These are phyloP conservation scores for Pharus latifolius DNA, from an alignment of 176 grass and related monocot genomes.

Conservation along the genomic window DNA sequence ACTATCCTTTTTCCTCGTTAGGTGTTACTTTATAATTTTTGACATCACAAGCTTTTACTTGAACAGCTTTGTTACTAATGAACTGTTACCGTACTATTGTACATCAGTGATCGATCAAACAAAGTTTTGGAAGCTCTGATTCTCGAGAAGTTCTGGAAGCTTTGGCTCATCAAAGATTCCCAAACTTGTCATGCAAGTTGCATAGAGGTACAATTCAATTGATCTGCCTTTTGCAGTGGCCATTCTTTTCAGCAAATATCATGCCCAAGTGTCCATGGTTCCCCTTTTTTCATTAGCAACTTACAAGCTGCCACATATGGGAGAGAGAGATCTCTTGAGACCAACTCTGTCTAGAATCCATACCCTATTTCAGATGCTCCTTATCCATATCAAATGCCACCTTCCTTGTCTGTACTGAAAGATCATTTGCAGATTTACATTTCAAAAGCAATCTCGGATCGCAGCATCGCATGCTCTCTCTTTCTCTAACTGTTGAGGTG, in stretches of 20 bases:
- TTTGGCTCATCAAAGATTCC: neutral
- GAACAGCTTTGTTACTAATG: too few species aligned
- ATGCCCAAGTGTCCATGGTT: neutral
- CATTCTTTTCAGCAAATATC: neutral
- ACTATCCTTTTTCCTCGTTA: neutral
- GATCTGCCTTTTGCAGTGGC: neutral
- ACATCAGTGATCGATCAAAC: neutral
- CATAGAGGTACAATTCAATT: neutral
- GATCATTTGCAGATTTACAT: neutral
- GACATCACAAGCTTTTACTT: neutral
- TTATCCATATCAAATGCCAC: slow-evolving; percentile 22
- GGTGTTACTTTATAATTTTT: neutral
- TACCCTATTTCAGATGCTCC: slow-evolving; percentile 13
- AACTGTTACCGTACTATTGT: neutral
- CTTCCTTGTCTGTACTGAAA: slow-evolving; percentile 4
- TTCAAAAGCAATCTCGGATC: slow-evolving; percentile 17
- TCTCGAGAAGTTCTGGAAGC: too few species aligned
- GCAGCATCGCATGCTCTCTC: slow-evolving; percentile 15
- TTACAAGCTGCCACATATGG: neutral
- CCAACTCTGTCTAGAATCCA: neutral
- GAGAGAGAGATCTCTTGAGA: neutral
- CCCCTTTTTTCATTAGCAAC: neutral
- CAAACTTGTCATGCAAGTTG: neutral
- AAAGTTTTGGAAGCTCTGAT: neutral
- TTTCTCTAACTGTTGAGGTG: neutral